phyloP scores from a whole-genome alignment of 2,329 filamentous ascomycete genomes.

The Lasiodiplodia citricola region DNA sequence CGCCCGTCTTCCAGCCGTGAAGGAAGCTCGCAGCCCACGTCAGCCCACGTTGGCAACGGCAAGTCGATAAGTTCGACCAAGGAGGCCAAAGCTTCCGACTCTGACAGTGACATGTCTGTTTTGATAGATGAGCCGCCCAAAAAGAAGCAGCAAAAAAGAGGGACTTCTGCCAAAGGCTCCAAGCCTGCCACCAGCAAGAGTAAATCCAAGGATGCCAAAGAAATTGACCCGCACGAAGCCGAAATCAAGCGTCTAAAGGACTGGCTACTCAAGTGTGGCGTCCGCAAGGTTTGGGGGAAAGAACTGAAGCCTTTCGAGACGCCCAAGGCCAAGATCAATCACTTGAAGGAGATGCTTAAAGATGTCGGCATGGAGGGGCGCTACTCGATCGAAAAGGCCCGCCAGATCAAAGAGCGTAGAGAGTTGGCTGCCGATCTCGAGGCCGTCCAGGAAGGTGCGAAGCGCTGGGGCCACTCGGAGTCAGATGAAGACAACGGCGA shows the following conservation, averaged over 20 bases:
- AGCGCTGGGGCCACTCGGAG: slow-evolving; percentile 69
- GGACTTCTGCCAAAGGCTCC: slow-evolving; percentile 35
- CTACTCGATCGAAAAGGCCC: slow-evolving; percentile 83
- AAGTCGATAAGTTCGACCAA: neutral
- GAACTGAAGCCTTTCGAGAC: slow-evolving; percentile 81
- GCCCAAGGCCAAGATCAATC: slow-evolving; percentile 76
- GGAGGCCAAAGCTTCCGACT: slow-evolving; percentile 37
- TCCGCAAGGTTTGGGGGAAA: slow-evolving; percentile 88
- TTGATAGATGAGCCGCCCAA: slow-evolving; percentile 77
- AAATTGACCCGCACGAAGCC: slow-evolving; percentile 67
- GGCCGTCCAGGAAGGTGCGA: slow-evolving; percentile 80
- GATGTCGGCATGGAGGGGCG: slow-evolving; percentile 88
- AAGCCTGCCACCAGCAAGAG: slow-evolving; percentile 30
- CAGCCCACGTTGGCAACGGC: slow-evolving; percentile 5
- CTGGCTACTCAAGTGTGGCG: slow-evolving; percentile 86
- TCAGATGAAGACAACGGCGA: slow-evolving; percentile 34
- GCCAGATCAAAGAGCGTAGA: slow-evolving; percentile 83
- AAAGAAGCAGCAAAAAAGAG: slow-evolving; percentile 53
- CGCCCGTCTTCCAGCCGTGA: neutral
- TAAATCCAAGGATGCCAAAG: slow-evolving; percentile 49
- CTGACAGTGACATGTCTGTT: slow-evolving; percentile 71
- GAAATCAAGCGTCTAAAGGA: slow-evolving; percentile 89
- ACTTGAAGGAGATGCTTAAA: slow-evolving; percentile 77
- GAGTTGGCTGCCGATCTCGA: slow-evolving; percentile 86
- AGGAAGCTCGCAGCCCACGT: neutral